Conservation (phyloP, 257 asterid species). For the Solanum stenotomum region DNA sequence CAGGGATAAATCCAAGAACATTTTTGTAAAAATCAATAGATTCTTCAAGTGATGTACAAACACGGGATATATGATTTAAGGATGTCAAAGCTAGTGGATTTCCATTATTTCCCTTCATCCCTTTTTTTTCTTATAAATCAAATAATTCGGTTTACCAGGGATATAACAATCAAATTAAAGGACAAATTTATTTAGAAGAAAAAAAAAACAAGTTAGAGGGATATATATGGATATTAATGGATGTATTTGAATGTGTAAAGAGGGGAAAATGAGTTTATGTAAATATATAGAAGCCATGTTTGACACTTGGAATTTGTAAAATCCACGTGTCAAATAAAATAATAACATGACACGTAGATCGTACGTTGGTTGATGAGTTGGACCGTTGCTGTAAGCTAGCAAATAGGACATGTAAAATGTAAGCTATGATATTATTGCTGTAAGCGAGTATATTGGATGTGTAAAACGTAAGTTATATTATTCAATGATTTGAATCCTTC, state of each 20-base stretch:
- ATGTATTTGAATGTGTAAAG: background rate
- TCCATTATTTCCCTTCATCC: slow-evolving; percentile 44
- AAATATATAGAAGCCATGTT: background rate
- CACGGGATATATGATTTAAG: slow-evolving; percentile 71
- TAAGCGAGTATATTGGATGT: background rate
- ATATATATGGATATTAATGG: background rate
- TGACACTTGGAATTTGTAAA: background rate
- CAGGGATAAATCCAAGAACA: slow-evolving; percentile 75
- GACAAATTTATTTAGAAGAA: background rate
- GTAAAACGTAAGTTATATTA: background rate
- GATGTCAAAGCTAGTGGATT: slow-evolving; percentile 76
- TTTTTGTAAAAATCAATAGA: slow-evolving; percentile 60
- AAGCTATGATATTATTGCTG: background rate
- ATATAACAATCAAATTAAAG: no score
- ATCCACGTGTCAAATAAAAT: background rate
- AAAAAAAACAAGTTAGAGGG: background rate
- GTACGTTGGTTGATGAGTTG: background rate
- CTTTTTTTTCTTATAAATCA: background rate
- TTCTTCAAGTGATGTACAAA: slow-evolving; percentile 76
- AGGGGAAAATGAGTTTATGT: background rate
- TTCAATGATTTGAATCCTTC: no score
- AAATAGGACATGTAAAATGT: background rate
- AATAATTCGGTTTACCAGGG: background rate
- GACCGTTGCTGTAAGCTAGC: background rate
- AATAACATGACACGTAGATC: background rate